Percentiles rank a stretch among this genome's conserved stretches.
Conservation (phyloP, 164 flowering plant genomes). For the Akebia trifoliata region DNA sequence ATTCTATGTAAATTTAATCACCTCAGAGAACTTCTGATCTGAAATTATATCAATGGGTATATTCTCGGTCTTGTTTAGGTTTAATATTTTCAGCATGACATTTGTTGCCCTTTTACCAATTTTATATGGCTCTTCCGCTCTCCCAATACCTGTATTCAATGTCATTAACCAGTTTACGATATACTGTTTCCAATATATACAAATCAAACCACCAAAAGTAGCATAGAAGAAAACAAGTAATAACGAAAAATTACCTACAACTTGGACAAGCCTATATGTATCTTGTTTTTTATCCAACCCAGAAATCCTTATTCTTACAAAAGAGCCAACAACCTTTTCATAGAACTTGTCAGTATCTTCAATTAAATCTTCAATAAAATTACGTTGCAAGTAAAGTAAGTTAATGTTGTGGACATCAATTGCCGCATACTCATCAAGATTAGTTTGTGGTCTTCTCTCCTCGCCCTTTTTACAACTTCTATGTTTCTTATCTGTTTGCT, state of each 20-base stretch:
- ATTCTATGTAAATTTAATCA: conserved; percentile 32
- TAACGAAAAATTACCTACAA: conserved; percentile 51
- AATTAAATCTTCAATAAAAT: conserved; percentile 67
- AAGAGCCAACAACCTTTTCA: conserved; percentile 72
- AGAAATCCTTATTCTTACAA: conserved; percentile 81
- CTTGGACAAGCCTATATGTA: conserved; percentile 89
- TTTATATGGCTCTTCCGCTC: conserved; percentile 68
- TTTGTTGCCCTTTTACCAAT: conserved; percentile 76
- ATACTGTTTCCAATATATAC: background rate
- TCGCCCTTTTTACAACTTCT: conserved; percentile 56
- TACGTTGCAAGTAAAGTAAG: conserved; percentile 71
- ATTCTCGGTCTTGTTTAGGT: conserved; percentile 75
- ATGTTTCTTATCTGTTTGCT: conserved; percentile 49
- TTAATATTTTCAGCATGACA: conserved; percentile 63
- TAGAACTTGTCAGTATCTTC: conserved; percentile 62
- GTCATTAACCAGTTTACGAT: background rate
- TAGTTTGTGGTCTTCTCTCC: conserved; percentile 50
- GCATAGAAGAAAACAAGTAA: conserved; percentile 3
- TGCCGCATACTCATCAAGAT: conserved; percentile 87
- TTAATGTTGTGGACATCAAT: conserved; percentile 83
- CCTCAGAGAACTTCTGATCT: conserved; percentile 96
- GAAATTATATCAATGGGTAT: conserved; percentile 78
- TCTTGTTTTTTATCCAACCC: conserved; percentile 81
- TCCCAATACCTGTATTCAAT: conserved; percentile 60
- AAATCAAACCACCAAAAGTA: background rate